Evolutionary conservation across 1,284 basidiomycete genomes (phyloP).

Genomic region (Cryptococcus sp.): DNA sequence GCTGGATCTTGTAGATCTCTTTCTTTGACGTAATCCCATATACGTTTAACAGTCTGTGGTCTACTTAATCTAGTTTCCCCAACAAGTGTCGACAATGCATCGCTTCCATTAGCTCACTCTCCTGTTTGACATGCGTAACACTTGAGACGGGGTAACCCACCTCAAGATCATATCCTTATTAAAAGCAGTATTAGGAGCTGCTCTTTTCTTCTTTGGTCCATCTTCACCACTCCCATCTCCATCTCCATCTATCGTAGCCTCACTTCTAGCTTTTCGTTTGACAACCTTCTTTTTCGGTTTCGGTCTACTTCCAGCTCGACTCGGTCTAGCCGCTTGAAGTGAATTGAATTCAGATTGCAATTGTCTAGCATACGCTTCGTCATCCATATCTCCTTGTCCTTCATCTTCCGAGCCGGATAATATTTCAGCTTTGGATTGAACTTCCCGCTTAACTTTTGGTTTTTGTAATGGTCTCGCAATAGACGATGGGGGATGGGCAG

Average conservation of each 20-base stretch:
- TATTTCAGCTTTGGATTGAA: constrained; percentile 3
- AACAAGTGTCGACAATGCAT: constrained; percentile 32
- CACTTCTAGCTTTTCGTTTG: constrained; percentile 12
- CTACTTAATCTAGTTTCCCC: constrained; percentile 44
- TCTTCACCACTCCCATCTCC: constrained; percentile 1
- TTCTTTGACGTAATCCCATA: constrained; percentile 55
- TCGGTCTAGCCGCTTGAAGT: background rate
- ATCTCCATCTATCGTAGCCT: constrained; percentile 17
- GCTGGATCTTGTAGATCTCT: constrained; percentile 51
- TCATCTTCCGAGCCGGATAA: constrained; percentile 2
- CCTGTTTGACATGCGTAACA: background rate
- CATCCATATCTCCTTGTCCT: constrained; percentile 11
- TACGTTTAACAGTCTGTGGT: constrained; percentile 52
- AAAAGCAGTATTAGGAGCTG: constrained; percentile 38
- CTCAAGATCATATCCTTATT: constrained; percentile 47
- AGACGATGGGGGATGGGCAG: constrained; percentile 18
- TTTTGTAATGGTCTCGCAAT: constrained; percentile 20
- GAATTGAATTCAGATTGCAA: constrained; percentile 10
- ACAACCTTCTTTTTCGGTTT: constrained; percentile 18
- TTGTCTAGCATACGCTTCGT: constrained; percentile 12
- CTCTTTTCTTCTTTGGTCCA: constrained; percentile 33
- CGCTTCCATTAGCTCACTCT: constrained; percentile 18
- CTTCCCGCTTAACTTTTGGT: constrained; percentile 14
- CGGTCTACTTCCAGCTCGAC: constrained; percentile 1
- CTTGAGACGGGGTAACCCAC: no score